Base-by-base conservation (phyloP, 257 asterid genomes). In the Datura wrightii region DNA sequence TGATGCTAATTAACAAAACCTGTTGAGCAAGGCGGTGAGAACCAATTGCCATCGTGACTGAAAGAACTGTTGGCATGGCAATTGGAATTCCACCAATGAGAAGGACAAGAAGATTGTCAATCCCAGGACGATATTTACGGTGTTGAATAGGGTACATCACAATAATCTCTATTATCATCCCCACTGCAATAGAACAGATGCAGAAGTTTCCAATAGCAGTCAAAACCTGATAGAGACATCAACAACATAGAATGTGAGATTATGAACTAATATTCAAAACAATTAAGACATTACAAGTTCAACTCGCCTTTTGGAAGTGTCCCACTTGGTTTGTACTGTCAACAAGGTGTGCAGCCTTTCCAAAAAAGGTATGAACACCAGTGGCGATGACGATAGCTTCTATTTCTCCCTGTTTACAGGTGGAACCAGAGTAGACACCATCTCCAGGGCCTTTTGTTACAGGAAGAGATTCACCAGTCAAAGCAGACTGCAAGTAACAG, bases 41-140 rank as follows among this genome's bases (percentile, higher is more conserved):
- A 62, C 99, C 99, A 78, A 96, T 96, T 55, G 99, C 99, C 99
- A 96, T 96, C 6, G 99, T 96, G 79, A 96, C 99, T 0, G 99
- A 96, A 42, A 96, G 97, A 62, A 96, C 99, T 18, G 99, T 96
- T 0, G 99, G 99, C 99, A 96, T 96, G 54, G 99, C 99, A 89
- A 96, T 96, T 36, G 98, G 99, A 76, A 96, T 93, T 89, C 99
- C 99, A 67, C 99, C 98, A 69, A 96, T 96, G 88, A 96, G 97
- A 79, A 96, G 96, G 87, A 96, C 98, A 58, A 96, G 98, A 86
- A 96, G 98, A 89, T 96, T 96, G 91, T 94, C 99, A 59, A 96
- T 96, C 83, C 99, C 99, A 14, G 98, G 99, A 67, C 98, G 98
- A 87, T 96, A 96, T 3, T 88, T 62, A 74, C 99, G 88, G 65